These are phyloP conservation scores for Beta macrorhiza DNA, from an alignment of 179 eudicot genomes.

Conservation along the genomic window DNA sequence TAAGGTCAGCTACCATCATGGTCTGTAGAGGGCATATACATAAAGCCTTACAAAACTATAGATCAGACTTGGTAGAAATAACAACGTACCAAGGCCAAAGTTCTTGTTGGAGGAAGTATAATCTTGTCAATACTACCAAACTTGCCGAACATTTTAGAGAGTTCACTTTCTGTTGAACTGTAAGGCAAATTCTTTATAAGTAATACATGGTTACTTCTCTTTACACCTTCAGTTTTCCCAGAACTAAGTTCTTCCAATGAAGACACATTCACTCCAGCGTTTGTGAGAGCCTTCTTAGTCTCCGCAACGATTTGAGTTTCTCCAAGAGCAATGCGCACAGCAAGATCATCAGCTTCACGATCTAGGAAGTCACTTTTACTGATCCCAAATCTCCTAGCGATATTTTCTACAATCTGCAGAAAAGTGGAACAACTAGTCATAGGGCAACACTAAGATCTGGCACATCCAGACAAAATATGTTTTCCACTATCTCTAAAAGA, in stretches of 20 bases:
- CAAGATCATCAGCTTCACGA: conserved; percentile 83
- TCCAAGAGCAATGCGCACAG: conserved; percentile 86
- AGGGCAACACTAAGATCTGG: too few relatives aligned
- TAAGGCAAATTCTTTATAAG: conserved; percentile 90
- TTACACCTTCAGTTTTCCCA: conserved; percentile 48
- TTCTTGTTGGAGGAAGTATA: conserved; percentile 85
- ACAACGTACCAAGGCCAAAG: conserved; percentile 75
- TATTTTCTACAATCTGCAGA: conserved; percentile 72
- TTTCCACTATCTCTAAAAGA: background rate
- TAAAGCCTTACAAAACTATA: background rate
- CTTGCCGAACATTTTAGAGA: conserved; percentile 73
- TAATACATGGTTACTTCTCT: conserved; percentile 85
- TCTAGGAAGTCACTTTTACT: conserved; percentile 83
- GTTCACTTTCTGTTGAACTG: conserved; percentile 74
- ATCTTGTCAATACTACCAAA: conserved; percentile 85
- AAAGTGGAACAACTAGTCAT: background rate
- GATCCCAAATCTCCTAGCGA: conserved; percentile 80
- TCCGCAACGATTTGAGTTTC: conserved; percentile 93
- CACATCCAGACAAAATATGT: background rate
- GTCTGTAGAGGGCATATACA: background rate
- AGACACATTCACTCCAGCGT: conserved; percentile 75
- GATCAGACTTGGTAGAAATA: background rate
- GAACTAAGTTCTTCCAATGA: conserved; percentile 71
- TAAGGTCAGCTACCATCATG: background rate
- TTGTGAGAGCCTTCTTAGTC: conserved; percentile 82